Evolutionary conservation across 1,139 yeast species (phyloP).

Genomic region (Geotrichum bryndzae): DNA sequence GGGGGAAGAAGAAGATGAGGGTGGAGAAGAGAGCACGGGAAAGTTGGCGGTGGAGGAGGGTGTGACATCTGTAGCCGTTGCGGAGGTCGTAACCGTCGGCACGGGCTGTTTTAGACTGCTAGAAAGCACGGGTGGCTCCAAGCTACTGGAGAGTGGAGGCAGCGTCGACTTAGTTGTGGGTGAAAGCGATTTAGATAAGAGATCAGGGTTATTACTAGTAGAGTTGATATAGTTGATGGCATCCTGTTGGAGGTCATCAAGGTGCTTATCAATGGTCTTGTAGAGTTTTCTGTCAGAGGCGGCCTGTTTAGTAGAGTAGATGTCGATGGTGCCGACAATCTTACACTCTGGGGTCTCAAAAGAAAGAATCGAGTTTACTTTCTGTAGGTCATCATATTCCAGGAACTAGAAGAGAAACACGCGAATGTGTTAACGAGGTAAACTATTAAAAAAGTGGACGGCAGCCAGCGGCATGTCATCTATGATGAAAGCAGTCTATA

Average conservation of each 20-base stretch:
- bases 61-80: background rate
- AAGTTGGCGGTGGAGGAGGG: constrained; percentile 1
- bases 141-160: constrained; percentile 11
- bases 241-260: constrained; percentile 24
- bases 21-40: constrained; percentile 13
- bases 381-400: constrained; percentile 85
- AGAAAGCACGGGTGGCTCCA: constrained; percentile 16
- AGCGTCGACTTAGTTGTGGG: constrained; percentile 18
- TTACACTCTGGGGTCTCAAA: constrained; percentile 85
- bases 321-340: constrained; percentile 87
- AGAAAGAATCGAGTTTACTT: constrained; percentile 78
- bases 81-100: background rate
- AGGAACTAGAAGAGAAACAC: constrained; percentile 51
- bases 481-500: background rate
- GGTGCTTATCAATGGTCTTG: constrained; percentile 78
- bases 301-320: constrained; percentile 90
- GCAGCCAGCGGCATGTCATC: background rate
- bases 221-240: constrained; percentile 18
- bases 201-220: constrained; percentile 18
- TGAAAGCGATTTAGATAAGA: constrained; percentile 21
- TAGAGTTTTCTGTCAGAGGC: constrained; percentile 83
- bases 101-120: background rate
- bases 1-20: constrained; percentile 12
- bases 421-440: background rate
- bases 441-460: background rate